These are phyloP conservation scores for Mikania micrantha DNA, from an alignment of 129 eudicot species.

Conservation along the genomic window DNA sequence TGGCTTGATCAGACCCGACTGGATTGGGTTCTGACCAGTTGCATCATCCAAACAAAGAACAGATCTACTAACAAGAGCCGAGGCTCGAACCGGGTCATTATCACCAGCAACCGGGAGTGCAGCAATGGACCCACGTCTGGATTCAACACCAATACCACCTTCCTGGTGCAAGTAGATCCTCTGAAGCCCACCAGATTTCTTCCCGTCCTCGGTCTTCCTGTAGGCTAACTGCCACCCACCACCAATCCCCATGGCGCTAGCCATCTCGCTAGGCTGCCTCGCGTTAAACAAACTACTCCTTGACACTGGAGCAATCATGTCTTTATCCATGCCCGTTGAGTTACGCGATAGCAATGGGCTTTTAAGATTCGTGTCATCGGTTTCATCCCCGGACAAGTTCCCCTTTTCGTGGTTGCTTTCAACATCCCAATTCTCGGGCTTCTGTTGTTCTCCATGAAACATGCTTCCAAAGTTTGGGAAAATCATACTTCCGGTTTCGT, in stretches of 20 bases:
- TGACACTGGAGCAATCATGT: constrained; percentile 19
- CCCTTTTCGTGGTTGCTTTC: constrained; percentile 43
- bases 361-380: constrained; percentile 41
- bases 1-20: constrained; percentile 33
- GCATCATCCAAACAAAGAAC: constrained; percentile 42
- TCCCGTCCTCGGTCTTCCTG: constrained; percentile 49
- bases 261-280: constrained; percentile 43
- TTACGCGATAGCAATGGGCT: constrained; percentile 69
- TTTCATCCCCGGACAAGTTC: constrained; percentile 37
- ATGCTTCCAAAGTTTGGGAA: constrained; percentile 66
- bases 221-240: constrained; percentile 98
- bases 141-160: constrained; percentile 45
- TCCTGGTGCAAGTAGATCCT: constrained; percentile 83
- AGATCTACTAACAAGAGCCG: constrained; percentile 88
- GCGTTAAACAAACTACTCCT: constrained; percentile 30
- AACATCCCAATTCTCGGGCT: constrained; percentile 54
- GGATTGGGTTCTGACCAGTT: constrained; percentile 37
- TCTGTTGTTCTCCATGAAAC: constrained; percentile 45
- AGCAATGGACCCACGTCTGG: constrained; percentile 55
- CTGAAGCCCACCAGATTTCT: constrained; percentile 47
- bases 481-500: constrained; percentile 55
- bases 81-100: constrained; percentile 52
- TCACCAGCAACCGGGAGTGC: constrained; percentile 48
- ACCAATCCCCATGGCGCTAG: constrained; percentile 69
- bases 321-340: constrained; percentile 40